Evolutionary conservation across 352 stramenopile genomes (phyloP).

Genomic region (Phytopythium helicoides): DNA sequence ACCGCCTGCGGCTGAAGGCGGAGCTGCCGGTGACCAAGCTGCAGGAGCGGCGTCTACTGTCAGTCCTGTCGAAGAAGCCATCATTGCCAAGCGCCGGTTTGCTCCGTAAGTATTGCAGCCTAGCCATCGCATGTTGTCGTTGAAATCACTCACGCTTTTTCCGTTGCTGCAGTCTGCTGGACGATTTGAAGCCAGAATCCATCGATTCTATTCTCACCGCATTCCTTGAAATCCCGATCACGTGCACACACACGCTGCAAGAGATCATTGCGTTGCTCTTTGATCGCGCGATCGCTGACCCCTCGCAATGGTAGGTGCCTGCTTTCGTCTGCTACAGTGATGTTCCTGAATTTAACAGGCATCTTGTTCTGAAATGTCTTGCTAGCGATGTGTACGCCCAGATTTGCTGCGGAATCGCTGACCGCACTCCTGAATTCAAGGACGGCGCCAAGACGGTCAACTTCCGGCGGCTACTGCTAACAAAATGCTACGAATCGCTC

Average conservation of each 20-base stretch:
- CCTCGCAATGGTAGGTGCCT: conserved; percentile 40
- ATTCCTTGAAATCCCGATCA: conserved; percentile 65
- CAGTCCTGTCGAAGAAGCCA: conserved; percentile 65
- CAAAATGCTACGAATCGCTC: conserved; percentile 77
- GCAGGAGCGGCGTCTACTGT: conserved; percentile 18
- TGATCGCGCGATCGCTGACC: conserved; percentile 67
- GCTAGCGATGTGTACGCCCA: conserved; percentile 59
- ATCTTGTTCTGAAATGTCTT: too few species aligned
- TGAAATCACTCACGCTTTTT: neutral
- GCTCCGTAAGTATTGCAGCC: conserved; percentile 36
- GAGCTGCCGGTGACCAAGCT: conserved; percentile 6
- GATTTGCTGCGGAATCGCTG: conserved; percentile 56
- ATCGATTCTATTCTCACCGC: conserved; percentile 40
- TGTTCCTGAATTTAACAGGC: too few species aligned
- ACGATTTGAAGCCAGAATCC: conserved; percentile 43
- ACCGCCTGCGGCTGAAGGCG: conserved; percentile 15
- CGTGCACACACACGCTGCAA: conserved; percentile 68
- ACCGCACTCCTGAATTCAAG: conserved; percentile 77
- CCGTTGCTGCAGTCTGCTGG: conserved; percentile 38
- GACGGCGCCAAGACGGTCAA: conserved; percentile 84
- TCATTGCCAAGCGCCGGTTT: conserved; percentile 49
- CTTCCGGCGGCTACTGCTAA: conserved; percentile 75
- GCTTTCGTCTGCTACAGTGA: neutral
- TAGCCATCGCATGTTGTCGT: neutral
- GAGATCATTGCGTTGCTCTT: conserved; percentile 67